A percentile compares a stretch with the other conserved stretches of the same genome.
Conservation (phyloP, 805 yeast species). For the Cyberlindnera sargentensis region DNA sequence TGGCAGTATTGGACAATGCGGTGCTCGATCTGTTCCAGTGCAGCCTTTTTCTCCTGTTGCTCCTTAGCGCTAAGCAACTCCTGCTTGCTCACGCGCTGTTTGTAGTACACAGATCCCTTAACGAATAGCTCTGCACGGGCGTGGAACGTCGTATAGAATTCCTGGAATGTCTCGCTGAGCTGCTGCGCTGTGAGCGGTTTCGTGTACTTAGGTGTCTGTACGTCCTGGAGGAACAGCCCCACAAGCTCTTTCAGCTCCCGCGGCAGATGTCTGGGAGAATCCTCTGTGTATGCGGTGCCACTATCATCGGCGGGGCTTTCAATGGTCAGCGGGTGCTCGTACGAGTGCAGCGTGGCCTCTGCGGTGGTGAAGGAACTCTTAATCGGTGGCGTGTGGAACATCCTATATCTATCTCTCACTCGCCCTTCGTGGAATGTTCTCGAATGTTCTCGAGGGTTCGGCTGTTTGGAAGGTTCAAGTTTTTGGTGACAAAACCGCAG, state of each 20-base stretch:
- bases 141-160: constrained; percentile 14
- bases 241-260: constrained; percentile 6
- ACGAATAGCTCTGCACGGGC: constrained; percentile 9
- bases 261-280: constrained; percentile 5
- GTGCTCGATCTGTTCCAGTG: constrained; percentile 1
- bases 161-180: constrained; percentile 14
- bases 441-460: background rate
- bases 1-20: constrained; percentile 5
- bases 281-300: no score
- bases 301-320: background rate
- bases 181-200: constrained; percentile 17
- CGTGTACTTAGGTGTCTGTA: constrained; percentile 17
- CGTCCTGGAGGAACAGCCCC: constrained; percentile 13
- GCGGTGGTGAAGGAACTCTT: background rate
- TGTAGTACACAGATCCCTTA: constrained; percentile 9
- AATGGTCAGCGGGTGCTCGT: background rate
- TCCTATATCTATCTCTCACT: background rate
- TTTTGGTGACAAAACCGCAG: no score
- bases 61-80: constrained; percentile 10
- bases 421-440: background rate
- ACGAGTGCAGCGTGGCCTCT: background rate
- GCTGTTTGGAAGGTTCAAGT: no score
- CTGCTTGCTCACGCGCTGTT: background rate
- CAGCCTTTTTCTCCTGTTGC: constrained; percentile 1
- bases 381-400: constrained; percentile 13